phyloP scores from a whole-genome alignment of 371 early-diverging fungal genomes.

The Mucor mucedo region DNA sequence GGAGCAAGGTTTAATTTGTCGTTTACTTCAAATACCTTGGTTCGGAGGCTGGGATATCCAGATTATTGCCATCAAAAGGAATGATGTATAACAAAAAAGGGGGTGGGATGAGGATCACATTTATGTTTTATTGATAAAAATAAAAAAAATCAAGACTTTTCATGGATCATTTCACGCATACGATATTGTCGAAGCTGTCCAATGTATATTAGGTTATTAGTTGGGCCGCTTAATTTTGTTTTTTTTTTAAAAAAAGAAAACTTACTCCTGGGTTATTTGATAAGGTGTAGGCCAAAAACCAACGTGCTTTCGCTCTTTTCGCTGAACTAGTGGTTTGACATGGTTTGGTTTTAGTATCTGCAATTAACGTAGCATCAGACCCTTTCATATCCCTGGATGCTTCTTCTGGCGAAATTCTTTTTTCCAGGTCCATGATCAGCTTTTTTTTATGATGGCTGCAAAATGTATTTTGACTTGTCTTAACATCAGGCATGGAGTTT shows the following conservation, averaged over 20 bases:
- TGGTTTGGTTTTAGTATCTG: no score
- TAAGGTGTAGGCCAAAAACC: slow-evolving; percentile 51
- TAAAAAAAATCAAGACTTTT: background rate
- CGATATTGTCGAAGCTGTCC: slow-evolving; percentile 6
- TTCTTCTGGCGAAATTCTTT: background rate
- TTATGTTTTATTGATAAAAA: background rate
- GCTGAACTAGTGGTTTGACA: background rate
- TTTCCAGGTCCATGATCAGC: background rate
- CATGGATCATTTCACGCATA: background rate
- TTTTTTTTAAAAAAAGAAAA: background rate
- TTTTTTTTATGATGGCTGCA: slow-evolving; percentile 11
- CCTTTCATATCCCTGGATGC: background rate
- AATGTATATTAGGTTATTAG: no score
- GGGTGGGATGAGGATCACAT: background rate
- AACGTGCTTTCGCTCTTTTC: slow-evolving; percentile 40
- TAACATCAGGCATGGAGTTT: background rate
- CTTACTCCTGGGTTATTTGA: slow-evolving; percentile 49
- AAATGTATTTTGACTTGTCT: background rate
- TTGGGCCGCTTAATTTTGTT: background rate
- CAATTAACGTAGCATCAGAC: no score
- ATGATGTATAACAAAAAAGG: background rate
- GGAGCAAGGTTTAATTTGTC: slow-evolving; percentile 15
- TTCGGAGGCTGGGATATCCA: slow-evolving; percentile 49
- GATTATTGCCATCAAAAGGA: slow-evolving; percentile 34
- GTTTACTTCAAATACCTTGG: slow-evolving; percentile 42